Conservation (phyloP, 2,329 filamentous ascomycete species). For the Talaromyces sp. region DNA sequence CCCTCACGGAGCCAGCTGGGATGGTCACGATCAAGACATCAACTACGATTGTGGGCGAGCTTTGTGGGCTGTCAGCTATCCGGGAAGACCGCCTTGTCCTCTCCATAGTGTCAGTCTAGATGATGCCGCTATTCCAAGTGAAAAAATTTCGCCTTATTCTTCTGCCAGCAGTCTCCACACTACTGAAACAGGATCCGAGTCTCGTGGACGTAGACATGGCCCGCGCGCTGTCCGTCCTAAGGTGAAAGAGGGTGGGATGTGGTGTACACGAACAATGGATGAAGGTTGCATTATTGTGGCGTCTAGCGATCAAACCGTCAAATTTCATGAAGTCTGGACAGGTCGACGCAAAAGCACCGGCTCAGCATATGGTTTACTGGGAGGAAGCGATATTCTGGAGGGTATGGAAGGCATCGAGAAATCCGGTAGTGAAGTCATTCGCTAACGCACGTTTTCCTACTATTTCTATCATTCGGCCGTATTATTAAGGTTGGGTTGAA, state of each 20-base stretch:
- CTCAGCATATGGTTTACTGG: conserved; percentile 64
- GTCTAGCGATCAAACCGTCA: conserved; percentile 87
- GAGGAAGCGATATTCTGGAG: conserved; percentile 84
- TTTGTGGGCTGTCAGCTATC: conserved; percentile 85
- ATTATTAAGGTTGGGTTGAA: neutral
- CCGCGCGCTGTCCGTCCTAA: conserved; percentile 32
- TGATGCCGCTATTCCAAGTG: conserved; percentile 12
- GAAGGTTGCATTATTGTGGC: conserved; percentile 90
- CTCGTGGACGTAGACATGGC: conserved; percentile 12
- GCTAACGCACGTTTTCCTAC: conserved; percentile 31
- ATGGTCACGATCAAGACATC: conserved; percentile 26
- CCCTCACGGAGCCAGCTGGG: conserved; percentile 49
- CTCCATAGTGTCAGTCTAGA: conserved; percentile 9
- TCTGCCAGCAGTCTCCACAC: neutral
- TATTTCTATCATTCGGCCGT: conserved; percentile 7
- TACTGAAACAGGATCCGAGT: neutral
- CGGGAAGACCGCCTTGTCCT: conserved; percentile 58
- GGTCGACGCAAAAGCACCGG: conserved; percentile 59
- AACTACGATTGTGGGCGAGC: conserved; percentile 55
- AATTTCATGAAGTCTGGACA: conserved; percentile 96
- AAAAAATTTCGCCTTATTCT: conserved; percentile 10
- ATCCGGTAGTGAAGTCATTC: conserved; percentile 62
- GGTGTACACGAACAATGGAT: conserved; percentile 59
- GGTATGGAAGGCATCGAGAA: conserved; percentile 74
- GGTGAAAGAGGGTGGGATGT: conserved; percentile 57